These are phyloP conservation scores for Eragrostis curvula DNA, from an alignment of 176 grass and related monocot genomes.

Conservation along the genomic window DNA sequence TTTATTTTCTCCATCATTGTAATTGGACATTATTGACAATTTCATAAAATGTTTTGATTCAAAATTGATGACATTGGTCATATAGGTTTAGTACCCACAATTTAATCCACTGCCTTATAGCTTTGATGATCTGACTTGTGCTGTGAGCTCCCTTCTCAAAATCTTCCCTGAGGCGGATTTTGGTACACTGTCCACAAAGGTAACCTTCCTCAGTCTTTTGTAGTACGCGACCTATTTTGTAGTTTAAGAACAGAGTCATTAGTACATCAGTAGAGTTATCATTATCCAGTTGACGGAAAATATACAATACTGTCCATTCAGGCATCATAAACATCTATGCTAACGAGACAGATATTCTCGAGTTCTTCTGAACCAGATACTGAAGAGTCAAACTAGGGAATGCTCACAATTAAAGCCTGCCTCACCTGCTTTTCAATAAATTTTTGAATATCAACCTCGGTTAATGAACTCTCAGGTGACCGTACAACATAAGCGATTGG, in stretches of 20 bases:
- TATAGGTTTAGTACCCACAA: too few species aligned
- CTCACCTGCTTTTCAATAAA: constrained; percentile 85
- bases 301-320: background rate
- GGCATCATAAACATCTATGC: background rate
- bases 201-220: constrained; percentile 81
- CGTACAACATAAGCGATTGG: constrained; percentile 83
- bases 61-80: too few species aligned
- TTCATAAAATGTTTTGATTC: too few species aligned
- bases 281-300: background rate
- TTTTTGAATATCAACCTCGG: constrained; percentile 71
- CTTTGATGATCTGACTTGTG: constrained; percentile 79
- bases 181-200: constrained; percentile 74
- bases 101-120: constrained; percentile 34
- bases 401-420: background rate
- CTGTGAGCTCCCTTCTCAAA: constrained; percentile 76
- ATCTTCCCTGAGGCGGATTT: constrained; percentile 88
- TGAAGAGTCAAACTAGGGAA: background rate
- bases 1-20: too few species aligned
- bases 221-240: constrained; percentile 66
- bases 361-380: too few species aligned
- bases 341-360: background rate
- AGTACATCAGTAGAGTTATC: background rate
- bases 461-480: constrained; percentile 71
- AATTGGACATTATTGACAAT: too few species aligned
- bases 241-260: background rate